Evolutionary conservation across 495 filamentous ascomycete genomes (phyloP), one percentile per base, ranked within the genome.

Genomic region (Delitschia confertaspora): DNA sequence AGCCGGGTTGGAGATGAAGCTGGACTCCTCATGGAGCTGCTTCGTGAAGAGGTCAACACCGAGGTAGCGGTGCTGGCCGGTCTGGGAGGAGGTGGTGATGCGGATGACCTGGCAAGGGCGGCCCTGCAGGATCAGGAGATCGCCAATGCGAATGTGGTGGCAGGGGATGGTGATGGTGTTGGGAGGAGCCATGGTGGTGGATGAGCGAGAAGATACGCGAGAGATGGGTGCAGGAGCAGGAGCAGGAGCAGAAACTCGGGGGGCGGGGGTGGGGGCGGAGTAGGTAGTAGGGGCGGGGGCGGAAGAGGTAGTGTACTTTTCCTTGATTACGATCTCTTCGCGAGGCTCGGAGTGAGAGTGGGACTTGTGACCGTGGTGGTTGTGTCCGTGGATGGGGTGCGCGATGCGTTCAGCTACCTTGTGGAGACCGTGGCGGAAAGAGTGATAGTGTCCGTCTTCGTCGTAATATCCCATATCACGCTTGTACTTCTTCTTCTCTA

Each of bases 31-130:
- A 67, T 96, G 88, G 41, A 98, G 80, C 71, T 95, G 85, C 78
- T 95, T 89, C 75, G 88, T 94, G 85, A 98, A 98, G 59, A 98
- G 84, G 70, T 98, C 91, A 51, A 98, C 91, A 75, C 91, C 91
- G 42, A 96, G 83, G 80, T 96, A 98, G 64, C 91, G 86, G 76
- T 96, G 86, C 79, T 98, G 91, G 65, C 93, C 91, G 33, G 91
- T 98, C 73, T 93, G 88, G 51, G 85, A 78, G 44, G 93, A 96
- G 69, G 88, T 93, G 55, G 87, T 93, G 81, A 98, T 95, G 60
- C 88, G 88, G 76, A 98, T 98, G 65, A 98, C 89, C 78, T 96
- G 91, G 85, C 89, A 96, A 49, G 93, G 91, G 55, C 91, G 93
- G 66, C 89, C 88, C 76, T 98, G 91, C 50, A 98, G 85, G 74